Evolutionary conservation across 495 filamentous ascomycete species (phyloP), one percentile per base, ranked within the genome.

Genomic region (Aspergillus olivimuriae): DNA sequence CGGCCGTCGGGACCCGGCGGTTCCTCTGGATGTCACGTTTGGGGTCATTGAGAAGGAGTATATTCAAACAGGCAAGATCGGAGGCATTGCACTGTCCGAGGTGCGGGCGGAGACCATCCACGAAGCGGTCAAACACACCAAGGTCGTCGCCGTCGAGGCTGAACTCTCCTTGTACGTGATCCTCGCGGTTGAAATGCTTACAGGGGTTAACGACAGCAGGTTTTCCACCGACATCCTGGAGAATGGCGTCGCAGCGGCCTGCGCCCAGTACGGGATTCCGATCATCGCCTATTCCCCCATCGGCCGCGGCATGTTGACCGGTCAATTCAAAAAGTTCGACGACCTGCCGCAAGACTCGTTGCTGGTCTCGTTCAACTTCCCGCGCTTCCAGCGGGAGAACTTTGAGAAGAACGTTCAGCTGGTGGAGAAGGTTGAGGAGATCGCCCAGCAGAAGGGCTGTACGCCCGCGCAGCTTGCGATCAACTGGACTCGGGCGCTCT

Each of bases 401-500:
- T 83, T 90, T 51, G 69, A 76, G 18, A 65, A 71, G 51, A 89
- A 91, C 60, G 41, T 87, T 9, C 54, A 78, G 58, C 73, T 94
- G 11, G 78, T 80, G 11, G 35, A 63, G 3, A 69, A 78, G 39
- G 54, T 91, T 17, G 66, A 80, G 51, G 66, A 70, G 33, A 43
- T 90, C 37, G 85, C 86, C 2, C 51, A 62, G 51, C 56, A 64
- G 50, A 89, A 86, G 66, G 75, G 74, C 12, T 78, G 74, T n/a
- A 86, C 79, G 10, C 62, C 80, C 0, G 77, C 78, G 0, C 85
- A 94, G 68, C 57, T 90, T 17, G 86, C 84, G 6, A 66, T 91
- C 34, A 69, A 60, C 22, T 94, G 86, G 84, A 67, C 76, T 1
- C 53, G 56, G 17, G 58, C 63, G 0, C 58, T 76, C 34, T 67